Evolutionary conservation across 352 stramenopile genomes (phyloP).

Genomic region (Globisporangium emineosum): DNA sequence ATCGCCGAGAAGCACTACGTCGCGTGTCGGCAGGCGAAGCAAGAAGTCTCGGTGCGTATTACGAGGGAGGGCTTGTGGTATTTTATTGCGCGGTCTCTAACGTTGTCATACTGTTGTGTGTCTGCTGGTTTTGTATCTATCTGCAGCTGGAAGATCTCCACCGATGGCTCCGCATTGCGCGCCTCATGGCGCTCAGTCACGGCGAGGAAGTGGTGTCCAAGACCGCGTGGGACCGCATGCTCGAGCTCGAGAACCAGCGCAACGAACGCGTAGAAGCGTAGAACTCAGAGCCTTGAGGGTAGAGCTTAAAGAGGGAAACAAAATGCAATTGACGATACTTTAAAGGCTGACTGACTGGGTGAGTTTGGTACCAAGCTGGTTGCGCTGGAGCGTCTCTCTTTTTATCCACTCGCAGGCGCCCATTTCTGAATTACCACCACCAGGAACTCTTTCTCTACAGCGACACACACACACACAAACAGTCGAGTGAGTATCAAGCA

Average conservation of each 20-base stretch:
- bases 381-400: background rate
- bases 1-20: slow-evolving; percentile 81
- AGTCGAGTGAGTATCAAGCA: background rate
- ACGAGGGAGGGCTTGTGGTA: no score
- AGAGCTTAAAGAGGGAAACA: background rate
- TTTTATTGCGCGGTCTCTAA: background rate
- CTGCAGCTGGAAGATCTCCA: slow-evolving; percentile 74
- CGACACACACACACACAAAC: background rate
- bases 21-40: slow-evolving; percentile 56
- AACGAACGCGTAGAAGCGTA: slow-evolving; percentile 24
- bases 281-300: no score
- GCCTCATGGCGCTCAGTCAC: slow-evolving; percentile 63
- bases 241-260: slow-evolving; percentile 49
- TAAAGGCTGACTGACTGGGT: background rate
- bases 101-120: background rate
- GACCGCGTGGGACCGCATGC: slow-evolving; percentile 52
- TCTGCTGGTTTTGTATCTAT: slow-evolving; percentile 8
- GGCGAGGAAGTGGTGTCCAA: slow-evolving; percentile 51
- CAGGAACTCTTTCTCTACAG: slow-evolving; percentile 90
- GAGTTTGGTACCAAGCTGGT: background rate
- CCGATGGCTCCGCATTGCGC: slow-evolving; percentile 67
- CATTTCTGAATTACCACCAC: slow-evolving; percentile 95
- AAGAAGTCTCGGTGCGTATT: slow-evolving; percentile 69
- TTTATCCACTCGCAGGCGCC: slow-evolving; percentile 46
- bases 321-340: background rate